Conservation (phyloP, 768 basidiomycete genomes). For the Mycena venus region DNA sequence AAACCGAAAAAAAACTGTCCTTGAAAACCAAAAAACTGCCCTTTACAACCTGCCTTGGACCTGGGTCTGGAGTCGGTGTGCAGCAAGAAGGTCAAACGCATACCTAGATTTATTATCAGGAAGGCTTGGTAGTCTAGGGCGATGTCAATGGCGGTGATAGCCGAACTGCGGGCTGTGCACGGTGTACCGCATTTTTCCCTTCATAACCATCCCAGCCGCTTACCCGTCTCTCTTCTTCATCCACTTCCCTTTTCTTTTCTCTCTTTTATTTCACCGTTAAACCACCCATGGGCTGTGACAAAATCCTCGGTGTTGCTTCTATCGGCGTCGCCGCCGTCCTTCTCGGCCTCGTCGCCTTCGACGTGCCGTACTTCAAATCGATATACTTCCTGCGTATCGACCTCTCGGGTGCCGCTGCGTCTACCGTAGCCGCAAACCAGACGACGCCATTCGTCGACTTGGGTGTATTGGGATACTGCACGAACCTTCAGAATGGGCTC, state of each 20-base stretch:
- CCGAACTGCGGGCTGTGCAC: constrained; percentile 9
- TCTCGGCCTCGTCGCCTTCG: constrained; percentile 76
- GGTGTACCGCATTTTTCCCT: constrained; percentile 1
- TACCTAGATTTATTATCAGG: too few relatives aligned
- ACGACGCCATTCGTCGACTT: constrained; percentile 56
- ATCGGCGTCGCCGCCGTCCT: constrained; percentile 69
- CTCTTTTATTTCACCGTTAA: background rate
- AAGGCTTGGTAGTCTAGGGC: background rate
- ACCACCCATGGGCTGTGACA: constrained; percentile 25
- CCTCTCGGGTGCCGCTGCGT: constrained; percentile 52
- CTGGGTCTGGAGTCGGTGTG: too few relatives aligned
- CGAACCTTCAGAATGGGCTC: constrained; percentile 47
- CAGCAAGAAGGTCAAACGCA: too few relatives aligned
- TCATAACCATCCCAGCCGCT: background rate
- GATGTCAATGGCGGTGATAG: background rate
- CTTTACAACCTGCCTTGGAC: too few relatives aligned
- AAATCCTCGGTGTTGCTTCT: constrained; percentile 73
- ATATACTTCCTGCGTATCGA: constrained; percentile 73
- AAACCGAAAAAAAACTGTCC: too few relatives aligned
- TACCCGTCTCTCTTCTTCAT: background rate
- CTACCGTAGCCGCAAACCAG: constrained; percentile 27
- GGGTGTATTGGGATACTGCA: constrained; percentile 78
- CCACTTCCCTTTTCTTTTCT: background rate
- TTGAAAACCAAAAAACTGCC: too few relatives aligned
- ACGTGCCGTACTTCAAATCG: constrained; percentile 75